Evolutionary conservation across 2,329 filamentous ascomycete genomes (phyloP).

Genomic region (Ampelomyces quisqualis): DNA sequence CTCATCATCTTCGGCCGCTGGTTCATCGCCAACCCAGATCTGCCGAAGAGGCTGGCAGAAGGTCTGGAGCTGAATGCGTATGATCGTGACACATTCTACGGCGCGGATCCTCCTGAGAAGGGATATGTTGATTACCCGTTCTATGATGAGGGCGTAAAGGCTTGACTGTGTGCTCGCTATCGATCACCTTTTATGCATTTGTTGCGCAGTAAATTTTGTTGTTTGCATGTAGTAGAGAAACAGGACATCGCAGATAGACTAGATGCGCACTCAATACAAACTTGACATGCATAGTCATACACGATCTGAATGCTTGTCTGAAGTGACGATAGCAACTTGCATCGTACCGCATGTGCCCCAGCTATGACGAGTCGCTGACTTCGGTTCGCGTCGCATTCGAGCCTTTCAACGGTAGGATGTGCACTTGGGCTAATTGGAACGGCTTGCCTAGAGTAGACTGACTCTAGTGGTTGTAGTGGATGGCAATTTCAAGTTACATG

Average conservation of each 20-base stretch:
- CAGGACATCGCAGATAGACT: conserved; percentile 4
- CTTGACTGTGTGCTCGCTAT: conserved; percentile 19
- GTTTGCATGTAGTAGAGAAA: conserved; percentile 1
- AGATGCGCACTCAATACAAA: not conserved
- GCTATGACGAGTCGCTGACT: too few relatives aligned
- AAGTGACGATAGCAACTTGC: too few relatives aligned
- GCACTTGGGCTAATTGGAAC: too few relatives aligned
- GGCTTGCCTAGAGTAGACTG: too few relatives aligned
- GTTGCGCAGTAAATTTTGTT: conserved; percentile 5
- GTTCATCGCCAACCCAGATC: conserved; percentile 52
- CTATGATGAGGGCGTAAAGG: conserved; percentile 18
- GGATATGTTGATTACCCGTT: conserved; percentile 49
- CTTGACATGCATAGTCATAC: too few relatives aligned
- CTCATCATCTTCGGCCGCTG: conserved; percentile 48
- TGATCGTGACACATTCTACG: conserved; percentile 51
- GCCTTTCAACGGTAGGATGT: too few relatives aligned
- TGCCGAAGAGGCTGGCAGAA: conserved; percentile 46
- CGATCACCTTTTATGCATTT: conserved; percentile 14
- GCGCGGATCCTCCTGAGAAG: conserved; percentile 36
- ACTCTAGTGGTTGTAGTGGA: too few relatives aligned
- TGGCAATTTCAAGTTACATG: too few relatives aligned
- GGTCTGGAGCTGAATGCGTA: conserved; percentile 44
- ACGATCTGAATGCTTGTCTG: too few relatives aligned
- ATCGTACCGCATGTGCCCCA: too few relatives aligned
- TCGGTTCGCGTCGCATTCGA: too few relatives aligned